Base-by-base conservation (phyloP, 768 basidiomycete genomes). In the Sporobolomyces roseus region DNA sequence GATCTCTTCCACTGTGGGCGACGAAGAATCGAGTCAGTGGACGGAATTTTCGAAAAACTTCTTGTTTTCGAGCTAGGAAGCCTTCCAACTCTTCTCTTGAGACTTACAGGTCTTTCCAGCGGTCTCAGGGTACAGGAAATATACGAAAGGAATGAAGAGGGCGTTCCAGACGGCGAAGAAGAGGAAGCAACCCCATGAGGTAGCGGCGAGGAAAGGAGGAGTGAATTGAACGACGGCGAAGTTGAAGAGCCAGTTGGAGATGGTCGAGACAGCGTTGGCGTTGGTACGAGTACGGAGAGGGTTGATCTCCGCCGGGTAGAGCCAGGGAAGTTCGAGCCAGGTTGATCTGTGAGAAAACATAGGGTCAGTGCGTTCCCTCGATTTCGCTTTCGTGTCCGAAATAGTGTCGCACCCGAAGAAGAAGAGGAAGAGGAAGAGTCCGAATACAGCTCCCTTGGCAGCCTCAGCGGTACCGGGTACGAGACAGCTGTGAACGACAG, bases 271-370 rank as follows among this genome's bases (percentile, higher is more conserved):
- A 38, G 80, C 78, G 77, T 81, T 81, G 61, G 79, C 79, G 67
- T 78, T 74, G 62, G 80, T 80, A 65, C 80, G 76, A 71, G 80
- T 80, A 5, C 77, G 72, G 71, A 80, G 78, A 16, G 80, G 79
- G 79, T 81, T 81, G 75, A 81, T 76, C 76, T 81, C 81, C 68
- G 81, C 81, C 32, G 80, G 81, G 82, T 87, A 87, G 66, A 88
- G 79, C 85, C 86, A 87, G 1, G 87, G 85, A 83, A 87, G 85
- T 23, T 86, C 85, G 48, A 87, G 77, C 86, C 86, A 88, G 0
- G 86, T 86, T 61, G 86, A 78, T 0, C n/a, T n/a, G n/a, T n/a
- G n/a, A n/a, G n/a, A n/a, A n/a, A n/a, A n/a, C n/a, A n/a, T n/a
- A n/a, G n/a, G n/a, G n/a, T n/a, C n/a, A n/a, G n/a, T n/a, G n/a